A percentile compares a stretch with the other conserved stretches of the same genome.
These are phyloP conservation scores for Aphanocladium album DNA, from an alignment of 2,329 filamentous ascomycete genomes.

Conservation along the genomic window DNA sequence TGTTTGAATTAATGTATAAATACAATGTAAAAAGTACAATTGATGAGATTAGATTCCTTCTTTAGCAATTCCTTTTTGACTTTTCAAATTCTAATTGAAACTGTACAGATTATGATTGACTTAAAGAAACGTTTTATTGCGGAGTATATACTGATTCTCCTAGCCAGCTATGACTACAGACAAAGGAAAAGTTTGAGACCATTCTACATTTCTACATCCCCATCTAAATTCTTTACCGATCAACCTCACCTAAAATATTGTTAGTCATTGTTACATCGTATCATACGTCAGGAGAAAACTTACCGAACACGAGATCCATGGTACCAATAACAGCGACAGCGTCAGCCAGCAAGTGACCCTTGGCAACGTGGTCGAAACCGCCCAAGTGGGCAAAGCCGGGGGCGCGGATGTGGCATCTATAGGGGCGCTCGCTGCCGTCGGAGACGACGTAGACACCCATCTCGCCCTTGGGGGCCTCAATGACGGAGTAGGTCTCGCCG, in stretches of 20 bases:
- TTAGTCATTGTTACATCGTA: constrained; percentile 26
- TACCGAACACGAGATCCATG: constrained; percentile 86
- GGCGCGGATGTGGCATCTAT: constrained; percentile 94
- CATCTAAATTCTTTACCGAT: constrained; percentile 41
- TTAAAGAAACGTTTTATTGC: constrained; percentile 24
- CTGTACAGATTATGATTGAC: not conserved
- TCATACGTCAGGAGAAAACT: constrained; percentile 28
- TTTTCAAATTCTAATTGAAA: too few species aligned
- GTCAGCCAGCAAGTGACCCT: constrained; percentile 91
- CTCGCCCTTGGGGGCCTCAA: constrained; percentile 99
- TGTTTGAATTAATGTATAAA: constrained; percentile 5
- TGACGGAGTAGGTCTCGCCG: constrained; percentile 95
- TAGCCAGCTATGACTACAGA: constrained; percentile 37
- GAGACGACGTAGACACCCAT: constrained; percentile 98
- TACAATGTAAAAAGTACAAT: constrained; percentile 1
- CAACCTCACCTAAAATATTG: constrained; percentile 50
- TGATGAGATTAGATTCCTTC: not conserved
- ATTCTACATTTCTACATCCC: constrained; percentile 24
- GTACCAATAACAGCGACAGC: constrained; percentile 92
- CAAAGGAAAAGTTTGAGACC: constrained; percentile 30
- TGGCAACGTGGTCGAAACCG: constrained; percentile 89
- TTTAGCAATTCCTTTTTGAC: not conserved
- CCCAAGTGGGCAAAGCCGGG: constrained; percentile 93
- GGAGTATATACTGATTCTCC: constrained; percentile 34
- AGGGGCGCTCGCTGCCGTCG: constrained; percentile 92